Conservation (phyloP, 805 yeast genomes). For the Wickerhamiella nectarea region DNA sequence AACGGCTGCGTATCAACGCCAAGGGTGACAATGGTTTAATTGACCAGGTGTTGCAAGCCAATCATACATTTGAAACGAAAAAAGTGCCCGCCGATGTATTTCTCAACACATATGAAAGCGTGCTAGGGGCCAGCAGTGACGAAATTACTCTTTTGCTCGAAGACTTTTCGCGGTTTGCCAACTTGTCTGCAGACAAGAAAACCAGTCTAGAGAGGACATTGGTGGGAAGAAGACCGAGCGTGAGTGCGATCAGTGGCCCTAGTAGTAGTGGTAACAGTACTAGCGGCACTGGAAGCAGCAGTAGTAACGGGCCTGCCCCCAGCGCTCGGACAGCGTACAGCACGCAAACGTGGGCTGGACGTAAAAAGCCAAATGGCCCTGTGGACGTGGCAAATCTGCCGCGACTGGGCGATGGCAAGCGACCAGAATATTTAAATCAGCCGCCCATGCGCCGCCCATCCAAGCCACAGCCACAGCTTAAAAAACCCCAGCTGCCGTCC, state of each 20-base stretch:
- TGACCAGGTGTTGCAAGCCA: constrained; percentile 16
- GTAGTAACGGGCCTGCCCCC: background rate
- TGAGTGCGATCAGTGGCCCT: background rate
- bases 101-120: constrained; percentile 16
- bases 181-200: background rate
- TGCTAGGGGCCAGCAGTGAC: constrained; percentile 10
- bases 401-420: constrained; percentile 13
- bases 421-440: no score
- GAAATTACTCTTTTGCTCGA: constrained; percentile 18
- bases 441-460: constrained; percentile 15
- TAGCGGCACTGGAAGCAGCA: background rate
- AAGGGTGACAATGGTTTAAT: constrained; percentile 23
- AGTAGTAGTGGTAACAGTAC: background rate
- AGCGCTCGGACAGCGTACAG: background rate
- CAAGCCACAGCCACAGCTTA: background rate
- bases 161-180: constrained; percentile 10
- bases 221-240: constrained; percentile 4
- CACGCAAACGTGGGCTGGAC: constrained; percentile 4
- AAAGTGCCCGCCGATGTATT: constrained; percentile 18
- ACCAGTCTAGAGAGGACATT: constrained; percentile 7
- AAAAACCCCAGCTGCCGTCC: background rate
- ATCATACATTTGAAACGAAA: constrained; percentile 14
- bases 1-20: constrained; percentile 22
- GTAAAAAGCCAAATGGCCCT: background rate
- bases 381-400: constrained; percentile 13